A percentile compares a stretch with the other conserved stretches of the same genome.
phyloP scores from a whole-genome alignment of 208 protist species.

The Novymonas esmeraldas region DNA sequence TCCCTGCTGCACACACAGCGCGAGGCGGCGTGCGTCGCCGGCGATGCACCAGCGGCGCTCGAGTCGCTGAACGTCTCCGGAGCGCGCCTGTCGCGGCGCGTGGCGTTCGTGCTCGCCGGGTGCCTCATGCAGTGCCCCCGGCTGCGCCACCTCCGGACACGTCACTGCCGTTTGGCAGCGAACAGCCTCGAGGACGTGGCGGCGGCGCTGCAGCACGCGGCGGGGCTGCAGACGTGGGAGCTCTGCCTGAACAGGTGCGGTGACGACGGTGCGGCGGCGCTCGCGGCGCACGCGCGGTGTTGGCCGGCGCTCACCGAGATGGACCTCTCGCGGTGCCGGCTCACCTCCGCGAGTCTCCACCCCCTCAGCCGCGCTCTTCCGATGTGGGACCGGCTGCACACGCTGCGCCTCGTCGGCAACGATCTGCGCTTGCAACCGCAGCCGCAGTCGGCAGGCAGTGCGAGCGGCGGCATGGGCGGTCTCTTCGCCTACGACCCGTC shows the following conservation, averaged over 20 bases:
- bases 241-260: slow-evolving; percentile 65
- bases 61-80: slow-evolving; percentile 53
- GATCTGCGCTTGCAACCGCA: slow-evolving; percentile 35
- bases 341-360: slow-evolving; percentile 43
- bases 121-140: slow-evolving; percentile 46
- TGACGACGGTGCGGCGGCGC: slow-evolving; percentile 45
- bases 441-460: background rate
- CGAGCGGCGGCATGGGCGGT: slow-evolving; percentile 14
- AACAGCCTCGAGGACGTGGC: slow-evolving; percentile 31
- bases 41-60: slow-evolving; percentile 17
- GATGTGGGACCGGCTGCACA: slow-evolving; percentile 34
- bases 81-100: slow-evolving; percentile 47
- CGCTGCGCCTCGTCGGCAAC: slow-evolving; percentile 69
- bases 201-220: slow-evolving; percentile 36
- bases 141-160: slow-evolving; percentile 49
- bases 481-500: slow-evolving; percentile 72
- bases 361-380: slow-evolving; percentile 40
- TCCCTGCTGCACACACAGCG: slow-evolving; percentile 29
- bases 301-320: slow-evolving; percentile 62
- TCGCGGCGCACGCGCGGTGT: slow-evolving; percentile 36
- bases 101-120: slow-evolving; percentile 47
- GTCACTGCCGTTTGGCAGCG: slow-evolving; percentile 59
- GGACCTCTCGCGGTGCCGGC: slow-evolving; percentile 74
- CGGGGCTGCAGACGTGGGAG: slow-evolving; percentile 36
- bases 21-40: slow-evolving; percentile 7